A percentile compares a stretch with the other conserved stretches of the same genome.
Conservation (phyloP, 129 eudicot species). For the Flaveria ramosissima region DNA sequence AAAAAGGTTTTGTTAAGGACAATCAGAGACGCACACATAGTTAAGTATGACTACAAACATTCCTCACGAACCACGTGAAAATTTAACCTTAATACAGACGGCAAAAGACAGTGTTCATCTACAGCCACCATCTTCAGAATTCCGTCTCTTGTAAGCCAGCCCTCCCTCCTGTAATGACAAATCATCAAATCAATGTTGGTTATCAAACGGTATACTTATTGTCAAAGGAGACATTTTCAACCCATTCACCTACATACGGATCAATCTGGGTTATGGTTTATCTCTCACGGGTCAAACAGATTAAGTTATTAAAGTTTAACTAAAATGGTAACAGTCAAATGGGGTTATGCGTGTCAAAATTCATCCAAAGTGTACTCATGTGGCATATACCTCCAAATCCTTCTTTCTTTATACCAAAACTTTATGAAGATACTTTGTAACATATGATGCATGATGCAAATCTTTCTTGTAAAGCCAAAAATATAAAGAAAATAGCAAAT, state of each 20-base stretch:
- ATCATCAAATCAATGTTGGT: not conserved
- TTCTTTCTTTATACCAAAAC: not conserved
- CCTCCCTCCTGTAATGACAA: slow-evolving; percentile 17
- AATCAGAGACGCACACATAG: slow-evolving; percentile 20
- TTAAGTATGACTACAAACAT: slow-evolving; percentile 27
- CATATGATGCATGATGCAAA: not conserved
- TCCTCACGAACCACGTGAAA: slow-evolving; percentile 27
- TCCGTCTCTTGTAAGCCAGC: slow-evolving; percentile 13
- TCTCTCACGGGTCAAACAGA: not conserved
- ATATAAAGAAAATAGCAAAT: not conserved
- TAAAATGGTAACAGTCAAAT: not conserved
- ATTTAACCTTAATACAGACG: slow-evolving; percentile 8
- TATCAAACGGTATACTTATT: not conserved
- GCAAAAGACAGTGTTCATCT: slow-evolving; percentile 12
- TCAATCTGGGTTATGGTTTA: slow-evolving; percentile 4
- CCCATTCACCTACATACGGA: not conserved
- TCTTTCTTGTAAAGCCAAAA: not conserved
- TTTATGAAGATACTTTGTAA: not conserved
- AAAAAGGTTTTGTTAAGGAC: slow-evolving; percentile 9
- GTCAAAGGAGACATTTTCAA: not conserved
- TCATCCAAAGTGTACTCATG: not conserved
- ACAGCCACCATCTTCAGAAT: slow-evolving; percentile 31
- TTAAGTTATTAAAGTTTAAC: not conserved
- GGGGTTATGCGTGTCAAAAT: not conserved
- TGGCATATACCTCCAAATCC: not conserved